Percentiles rank a stretch among this genome's conserved stretches.
These are phyloP conservation scores for Aspergillus campestris DNA, from an alignment of 495 filamentous ascomycete species.

Conservation along the genomic window DNA sequence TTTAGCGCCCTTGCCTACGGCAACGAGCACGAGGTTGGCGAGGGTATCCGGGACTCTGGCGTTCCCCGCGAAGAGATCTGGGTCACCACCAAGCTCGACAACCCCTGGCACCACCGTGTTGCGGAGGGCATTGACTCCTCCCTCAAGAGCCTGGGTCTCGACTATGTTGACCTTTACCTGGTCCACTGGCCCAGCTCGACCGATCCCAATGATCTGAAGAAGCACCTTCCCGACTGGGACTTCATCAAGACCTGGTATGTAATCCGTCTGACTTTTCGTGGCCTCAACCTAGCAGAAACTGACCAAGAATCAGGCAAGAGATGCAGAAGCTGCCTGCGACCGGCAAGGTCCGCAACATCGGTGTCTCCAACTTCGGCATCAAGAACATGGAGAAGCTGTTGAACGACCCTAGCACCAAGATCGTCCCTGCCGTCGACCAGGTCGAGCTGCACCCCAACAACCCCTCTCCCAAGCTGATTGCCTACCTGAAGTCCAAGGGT, in stretches of 20 bases:
- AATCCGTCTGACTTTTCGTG: background rate
- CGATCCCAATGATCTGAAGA: slow-evolving; percentile 46
- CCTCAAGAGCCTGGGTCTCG: slow-evolving; percentile 58
- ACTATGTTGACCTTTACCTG: slow-evolving; percentile 80
- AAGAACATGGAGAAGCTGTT: slow-evolving; percentile 50
- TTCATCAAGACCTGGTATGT: slow-evolving; percentile 69
- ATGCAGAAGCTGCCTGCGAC: slow-evolving; percentile 75
- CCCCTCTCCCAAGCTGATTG: slow-evolving; percentile 70
- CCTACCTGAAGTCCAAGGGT: slow-evolving; percentile 58
- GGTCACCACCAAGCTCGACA: slow-evolving; percentile 84
- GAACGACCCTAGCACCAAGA: slow-evolving; percentile 46
- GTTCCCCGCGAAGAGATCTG: slow-evolving; percentile 75
- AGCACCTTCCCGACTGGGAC: slow-evolving; percentile 63
- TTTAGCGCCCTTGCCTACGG: slow-evolving; percentile 67
- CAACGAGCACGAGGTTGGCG: slow-evolving; percentile 76
- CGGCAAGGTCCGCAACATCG: slow-evolving; percentile 69
- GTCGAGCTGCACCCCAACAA: slow-evolving; percentile 84
- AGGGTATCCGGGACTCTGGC: slow-evolving; percentile 70
- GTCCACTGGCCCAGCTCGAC: slow-evolving; percentile 77
- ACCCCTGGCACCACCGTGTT: slow-evolving; percentile 67
- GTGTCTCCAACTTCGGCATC: slow-evolving; percentile 57
- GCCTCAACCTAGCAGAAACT: background rate
- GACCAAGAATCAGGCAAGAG: slow-evolving; percentile 41
- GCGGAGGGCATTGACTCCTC: slow-evolving; percentile 61
- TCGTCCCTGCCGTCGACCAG: slow-evolving; percentile 80